These are phyloP conservation scores for Rosellinia necatrix DNA, from an alignment of 2,329 filamentous ascomycete genomes.

Conservation along the genomic window DNA sequence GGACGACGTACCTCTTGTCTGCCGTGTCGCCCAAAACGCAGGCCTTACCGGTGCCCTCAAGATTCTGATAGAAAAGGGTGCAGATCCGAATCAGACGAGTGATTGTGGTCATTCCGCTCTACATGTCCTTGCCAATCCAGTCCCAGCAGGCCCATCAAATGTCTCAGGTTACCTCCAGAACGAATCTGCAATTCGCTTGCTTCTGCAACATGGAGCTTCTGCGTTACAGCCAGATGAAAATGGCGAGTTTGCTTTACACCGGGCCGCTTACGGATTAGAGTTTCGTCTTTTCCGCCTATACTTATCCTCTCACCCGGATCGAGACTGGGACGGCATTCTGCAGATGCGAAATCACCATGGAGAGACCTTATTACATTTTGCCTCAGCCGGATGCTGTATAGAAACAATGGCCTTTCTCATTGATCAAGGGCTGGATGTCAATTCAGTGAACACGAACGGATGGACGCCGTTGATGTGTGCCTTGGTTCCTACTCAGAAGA, in stretches of 20 bases:
- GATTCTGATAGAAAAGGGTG: neutral
- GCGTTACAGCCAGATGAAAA: neutral
- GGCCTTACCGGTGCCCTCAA: neutral
- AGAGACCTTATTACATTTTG: constrained; percentile 1
- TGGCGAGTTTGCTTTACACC: constrained; percentile 4
- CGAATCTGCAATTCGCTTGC: neutral
- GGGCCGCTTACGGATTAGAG: neutral
- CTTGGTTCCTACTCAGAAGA: neutral
- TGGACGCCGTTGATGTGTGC: constrained; percentile 5
- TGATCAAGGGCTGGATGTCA: constrained; percentile 1
- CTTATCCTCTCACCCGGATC: neutral
- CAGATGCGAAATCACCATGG: neutral
- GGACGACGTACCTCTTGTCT: neutral
- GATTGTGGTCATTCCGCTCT: neutral
- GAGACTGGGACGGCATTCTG: neutral
- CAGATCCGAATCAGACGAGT: neutral
- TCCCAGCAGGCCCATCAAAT: neutral
- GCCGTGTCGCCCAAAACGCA: neutral
- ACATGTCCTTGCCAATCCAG: constrained; percentile 1
- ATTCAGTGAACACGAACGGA: neutral
- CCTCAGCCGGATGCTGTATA: neutral
- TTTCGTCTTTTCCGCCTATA: neutral
- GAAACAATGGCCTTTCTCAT: neutral
- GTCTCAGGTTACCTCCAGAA: neutral
- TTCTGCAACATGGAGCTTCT: constrained; percentile 1